phyloP scores from a whole-genome alignment of 2,329 filamentous ascomycete genomes.

The Botrytis medusae region DNA sequence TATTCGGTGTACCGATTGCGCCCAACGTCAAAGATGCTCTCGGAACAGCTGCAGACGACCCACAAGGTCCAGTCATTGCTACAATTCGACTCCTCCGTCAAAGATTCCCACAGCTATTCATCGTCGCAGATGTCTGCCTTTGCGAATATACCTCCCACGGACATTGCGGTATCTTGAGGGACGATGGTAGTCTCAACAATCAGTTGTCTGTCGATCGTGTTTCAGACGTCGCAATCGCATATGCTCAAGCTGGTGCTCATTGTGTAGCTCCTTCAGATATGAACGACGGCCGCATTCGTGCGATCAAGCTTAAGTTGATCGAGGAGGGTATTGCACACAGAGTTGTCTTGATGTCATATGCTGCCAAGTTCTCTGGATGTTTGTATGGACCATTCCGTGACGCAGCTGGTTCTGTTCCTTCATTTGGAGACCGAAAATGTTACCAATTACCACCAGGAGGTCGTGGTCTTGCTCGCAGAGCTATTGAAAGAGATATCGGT shows the following conservation, averaged over 20 bases:
- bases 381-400: constrained; percentile 97
- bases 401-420: constrained; percentile 85
- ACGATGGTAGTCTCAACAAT: constrained; percentile 93
- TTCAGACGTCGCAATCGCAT: constrained; percentile 95
- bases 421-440: constrained; percentile 92
- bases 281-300: constrained; percentile 96
- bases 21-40: constrained; percentile 84
- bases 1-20: constrained; percentile 89
- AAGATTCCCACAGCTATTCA: constrained; percentile 86
- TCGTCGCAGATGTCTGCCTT: constrained; percentile 89
- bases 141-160: constrained; percentile 99
- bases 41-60: constrained; percentile 89
- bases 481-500: constrained; percentile 83
- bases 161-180: constrained; percentile 92
- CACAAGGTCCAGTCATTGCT: constrained; percentile 85
- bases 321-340: constrained; percentile 91
- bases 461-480: constrained; percentile 84
- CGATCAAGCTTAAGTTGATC: constrained; percentile 97
- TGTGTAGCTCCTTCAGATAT: constrained; percentile 97
- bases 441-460: constrained; percentile 95
- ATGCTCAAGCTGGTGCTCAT: constrained; percentile 92
- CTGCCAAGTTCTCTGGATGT: constrained; percentile 95
- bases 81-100: constrained; percentile 81
- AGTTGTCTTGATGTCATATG: constrained; percentile 94
- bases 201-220: constrained; percentile 90